Evolutionary conservation across 805 yeast species (phyloP), one percentile per base, ranked within the genome.

Genomic region (Wickerhamomyces xylosicus): DNA sequence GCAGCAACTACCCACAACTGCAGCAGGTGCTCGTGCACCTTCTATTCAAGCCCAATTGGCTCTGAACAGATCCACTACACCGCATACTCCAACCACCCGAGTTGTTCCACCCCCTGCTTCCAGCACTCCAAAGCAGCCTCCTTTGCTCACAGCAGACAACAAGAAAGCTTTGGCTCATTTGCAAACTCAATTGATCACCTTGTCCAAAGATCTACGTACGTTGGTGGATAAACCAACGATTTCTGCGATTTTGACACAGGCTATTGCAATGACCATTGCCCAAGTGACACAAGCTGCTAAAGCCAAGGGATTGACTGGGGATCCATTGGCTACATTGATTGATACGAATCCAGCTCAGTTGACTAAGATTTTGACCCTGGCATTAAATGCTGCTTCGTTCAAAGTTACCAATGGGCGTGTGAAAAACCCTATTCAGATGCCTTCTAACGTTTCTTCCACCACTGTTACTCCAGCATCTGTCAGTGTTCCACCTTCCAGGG

Each of bases 231-330:
- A 85, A 31, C 87, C 82, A 19, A 77, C 86, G 6, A 85, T 90
- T 37, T 84, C 95, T 0, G 84, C 78, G 42, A 77, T 87, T 39
- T 66, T 89, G 49, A 89, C 96, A 8, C 87, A 84, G 50, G 95
- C 96, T 2, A 67, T 89, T 48, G 95, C 96, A 3, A 83, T 89
- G 66, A 90, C 95, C 0, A 86, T 89, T 45, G 90, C 94, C 10
- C 92, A 84, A 56, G 90, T 84, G 9, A 81, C 83, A 42, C 89
- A 79, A 48, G 89, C 89, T 7, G 95, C 95, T 0, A 85, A 87
- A 50, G 79, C 78, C 49, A 85, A 82, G 29, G 89, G 92, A 15
- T 79, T 84, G 42, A 76, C 78, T 1, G 85, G 86, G 17, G 82
- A 83, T 50, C 89, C 92, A 4, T 63, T 84, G 44, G 77, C 83